A percentile compares a stretch with the other conserved stretches of the same genome.
Conservation (phyloP, 2,329 filamentous ascomycete genomes). For the Pyrenophora teres region DNA sequence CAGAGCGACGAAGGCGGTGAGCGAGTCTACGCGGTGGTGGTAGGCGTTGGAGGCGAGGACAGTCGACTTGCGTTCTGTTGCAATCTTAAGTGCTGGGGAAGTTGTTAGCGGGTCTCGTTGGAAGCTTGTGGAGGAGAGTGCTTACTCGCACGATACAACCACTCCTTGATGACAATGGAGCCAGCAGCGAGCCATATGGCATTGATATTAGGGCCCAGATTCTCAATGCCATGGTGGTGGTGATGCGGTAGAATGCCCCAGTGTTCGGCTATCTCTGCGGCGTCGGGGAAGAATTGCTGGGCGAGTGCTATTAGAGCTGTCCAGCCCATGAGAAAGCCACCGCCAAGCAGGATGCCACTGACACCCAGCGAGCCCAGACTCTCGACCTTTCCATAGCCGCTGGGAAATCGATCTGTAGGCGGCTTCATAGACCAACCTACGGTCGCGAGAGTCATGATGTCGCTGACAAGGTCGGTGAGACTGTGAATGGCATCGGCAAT, state of each 20-base stretch:
- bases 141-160: constrained; percentile 91
- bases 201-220: constrained; percentile 79
- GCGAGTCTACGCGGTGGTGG: constrained; percentile 93
- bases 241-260: constrained; percentile 58
- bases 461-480: constrained; percentile 91
- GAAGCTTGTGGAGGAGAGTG: neutral
- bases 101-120: constrained; percentile 27
- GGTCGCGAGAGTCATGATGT: constrained; percentile 90
- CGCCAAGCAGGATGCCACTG: constrained; percentile 84
- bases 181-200: constrained; percentile 92
- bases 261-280: constrained; percentile 50
- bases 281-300: constrained; percentile 56
- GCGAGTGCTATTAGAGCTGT: constrained; percentile 64
- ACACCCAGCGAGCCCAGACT: constrained; percentile 92
- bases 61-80: constrained; percentile 89
- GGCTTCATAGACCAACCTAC: constrained; percentile 91
- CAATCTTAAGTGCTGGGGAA: constrained; percentile 84
- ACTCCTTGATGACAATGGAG: constrained; percentile 92
- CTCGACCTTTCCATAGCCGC: constrained; percentile 97
- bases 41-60: constrained; percentile 95
- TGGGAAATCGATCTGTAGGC: constrained; percentile 81
- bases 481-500: constrained; percentile 94
- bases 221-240: constrained; percentile 64
- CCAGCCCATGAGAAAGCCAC: constrained; percentile 88
- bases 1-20: constrained; percentile 92